These are phyloP conservation scores for Melocanna baccifera DNA, from an alignment of 176 grass and related monocot species.

Conservation along the genomic window DNA sequence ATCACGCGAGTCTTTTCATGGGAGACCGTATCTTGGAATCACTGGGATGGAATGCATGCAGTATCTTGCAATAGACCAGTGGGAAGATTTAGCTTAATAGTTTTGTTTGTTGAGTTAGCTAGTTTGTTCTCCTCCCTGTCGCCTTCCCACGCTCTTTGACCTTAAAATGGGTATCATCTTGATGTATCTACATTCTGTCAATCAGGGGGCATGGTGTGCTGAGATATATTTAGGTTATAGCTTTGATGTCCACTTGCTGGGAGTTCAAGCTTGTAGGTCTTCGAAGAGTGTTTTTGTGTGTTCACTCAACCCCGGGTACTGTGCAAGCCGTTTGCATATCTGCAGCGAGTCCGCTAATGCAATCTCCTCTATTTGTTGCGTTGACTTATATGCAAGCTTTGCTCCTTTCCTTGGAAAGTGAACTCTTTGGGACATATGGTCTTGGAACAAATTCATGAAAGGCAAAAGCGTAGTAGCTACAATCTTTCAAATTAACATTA, in stretches of 20 bases:
- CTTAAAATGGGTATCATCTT: background rate
- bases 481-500: background rate
- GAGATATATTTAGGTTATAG: background rate
- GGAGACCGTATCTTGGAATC: background rate
- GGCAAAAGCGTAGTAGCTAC: background rate
- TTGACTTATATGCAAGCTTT: background rate
- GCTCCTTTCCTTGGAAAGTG: background rate
- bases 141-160: background rate
- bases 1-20: background rate
- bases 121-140: background rate
- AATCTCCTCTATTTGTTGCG: background rate
- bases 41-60: background rate
- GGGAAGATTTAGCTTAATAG: background rate
- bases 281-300: background rate
- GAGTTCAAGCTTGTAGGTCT: background rate
- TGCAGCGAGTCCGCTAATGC: background rate
- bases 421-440: background rate
- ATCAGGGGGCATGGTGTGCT: background rate
- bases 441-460: background rate
- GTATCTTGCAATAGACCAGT: background rate
- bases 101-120: background rate
- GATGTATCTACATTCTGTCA: background rate
- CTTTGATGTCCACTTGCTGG: background rate
- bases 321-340: background rate
- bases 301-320: background rate